A percentile compares a stretch with the other conserved stretches of the same genome.
These are phyloP conservation scores for Microascus cirrosus DNA, from an alignment of 2,329 filamentous ascomycete genomes.

Conservation along the genomic window DNA sequence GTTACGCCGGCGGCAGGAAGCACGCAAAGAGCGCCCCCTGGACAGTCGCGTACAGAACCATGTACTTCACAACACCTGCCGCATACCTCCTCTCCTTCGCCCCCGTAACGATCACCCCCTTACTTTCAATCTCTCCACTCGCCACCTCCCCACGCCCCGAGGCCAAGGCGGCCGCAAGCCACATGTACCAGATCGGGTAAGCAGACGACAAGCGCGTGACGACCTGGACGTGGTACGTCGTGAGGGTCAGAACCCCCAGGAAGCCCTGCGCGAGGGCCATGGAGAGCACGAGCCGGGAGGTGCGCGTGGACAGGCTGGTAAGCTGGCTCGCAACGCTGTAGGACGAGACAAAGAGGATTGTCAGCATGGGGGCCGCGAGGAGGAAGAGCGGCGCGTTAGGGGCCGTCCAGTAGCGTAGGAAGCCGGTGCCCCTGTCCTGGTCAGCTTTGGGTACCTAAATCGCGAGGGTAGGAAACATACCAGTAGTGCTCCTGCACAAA, in stretches of 20 bases:
- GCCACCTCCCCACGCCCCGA: neutral
- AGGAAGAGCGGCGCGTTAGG: conserved; percentile 82
- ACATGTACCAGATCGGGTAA: conserved; percentile 84
- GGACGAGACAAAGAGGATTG: conserved; percentile 51
- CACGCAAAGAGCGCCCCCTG: conserved; percentile 79
- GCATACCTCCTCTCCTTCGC: conserved; percentile 15
- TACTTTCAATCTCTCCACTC: neutral
- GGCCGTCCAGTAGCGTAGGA: conserved; percentile 81
- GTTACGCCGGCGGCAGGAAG: conserved; percentile 78
- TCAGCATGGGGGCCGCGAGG: conserved; percentile 68
- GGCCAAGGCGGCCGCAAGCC: conserved; percentile 46
- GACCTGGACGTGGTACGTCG: conserved; percentile 87
- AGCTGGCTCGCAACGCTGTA: conserved; percentile 26
- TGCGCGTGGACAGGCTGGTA: neutral
- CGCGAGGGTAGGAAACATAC: conserved; percentile 39
- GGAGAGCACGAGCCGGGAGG: conserved; percentile 28
- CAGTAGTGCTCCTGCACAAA: conserved; percentile 89
- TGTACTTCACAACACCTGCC: conserved; percentile 45
- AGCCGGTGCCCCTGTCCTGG: conserved; percentile 64
- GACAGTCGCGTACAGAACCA: conserved; percentile 72
- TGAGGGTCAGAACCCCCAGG: conserved; percentile 60
- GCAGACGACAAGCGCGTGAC: conserved; percentile 81
- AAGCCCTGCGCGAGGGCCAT: conserved; percentile 64
- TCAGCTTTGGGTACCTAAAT: neutral
- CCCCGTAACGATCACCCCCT: conserved; percentile 7